Evolutionary conservation across 2,329 filamentous ascomycete genomes (phyloP).

Genomic region (Epichloe coenophiala): DNA sequence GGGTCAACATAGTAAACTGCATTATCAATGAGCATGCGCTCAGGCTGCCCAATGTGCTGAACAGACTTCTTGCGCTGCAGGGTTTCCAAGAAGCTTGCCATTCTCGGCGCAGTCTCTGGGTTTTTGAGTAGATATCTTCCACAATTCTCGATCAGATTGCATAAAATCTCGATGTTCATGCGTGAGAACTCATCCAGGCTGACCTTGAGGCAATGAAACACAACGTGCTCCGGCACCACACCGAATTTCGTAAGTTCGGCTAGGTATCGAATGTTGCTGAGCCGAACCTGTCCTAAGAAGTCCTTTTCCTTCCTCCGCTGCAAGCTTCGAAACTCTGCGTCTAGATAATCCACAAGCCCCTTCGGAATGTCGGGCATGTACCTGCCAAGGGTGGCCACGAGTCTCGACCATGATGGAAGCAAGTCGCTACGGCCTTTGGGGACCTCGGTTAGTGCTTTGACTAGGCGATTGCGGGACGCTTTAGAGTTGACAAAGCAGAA

Average conservation of each 20-base stretch:
- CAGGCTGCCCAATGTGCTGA: conserved; percentile 87
- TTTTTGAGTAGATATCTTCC: conserved; percentile 88
- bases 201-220: conserved; percentile 97
- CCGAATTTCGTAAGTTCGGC: conserved; percentile 97
- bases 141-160: conserved; percentile 90
- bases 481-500: conserved; percentile 99
- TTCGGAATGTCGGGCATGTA: conserved; percentile 94
- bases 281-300: conserved; percentile 83
- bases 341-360: conserved; percentile 78
- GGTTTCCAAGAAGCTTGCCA: conserved; percentile 88
- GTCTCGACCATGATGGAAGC: conserved; percentile 77
- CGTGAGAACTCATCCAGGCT: conserved; percentile 94
- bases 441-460: conserved; percentile 88
- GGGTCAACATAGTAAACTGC: conserved; percentile 97
- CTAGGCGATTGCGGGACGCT: conserved; percentile 82
- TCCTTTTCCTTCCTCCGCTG: conserved; percentile 97
- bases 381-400: conserved; percentile 83
- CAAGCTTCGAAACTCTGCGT: conserved; percentile 91
- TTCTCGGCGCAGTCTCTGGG: conserved; percentile 81
- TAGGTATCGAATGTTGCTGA: conserved; percentile 93
- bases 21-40: conserved; percentile 97
- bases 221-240: conserved; percentile 93
- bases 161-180: conserved; percentile 99
- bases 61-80: conserved; percentile 91
- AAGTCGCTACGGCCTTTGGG: conserved; percentile 89